These are phyloP conservation scores for Claviceps digitariae DNA, from an alignment of 2,329 filamentous ascomycete genomes.

Conservation along the genomic window DNA sequence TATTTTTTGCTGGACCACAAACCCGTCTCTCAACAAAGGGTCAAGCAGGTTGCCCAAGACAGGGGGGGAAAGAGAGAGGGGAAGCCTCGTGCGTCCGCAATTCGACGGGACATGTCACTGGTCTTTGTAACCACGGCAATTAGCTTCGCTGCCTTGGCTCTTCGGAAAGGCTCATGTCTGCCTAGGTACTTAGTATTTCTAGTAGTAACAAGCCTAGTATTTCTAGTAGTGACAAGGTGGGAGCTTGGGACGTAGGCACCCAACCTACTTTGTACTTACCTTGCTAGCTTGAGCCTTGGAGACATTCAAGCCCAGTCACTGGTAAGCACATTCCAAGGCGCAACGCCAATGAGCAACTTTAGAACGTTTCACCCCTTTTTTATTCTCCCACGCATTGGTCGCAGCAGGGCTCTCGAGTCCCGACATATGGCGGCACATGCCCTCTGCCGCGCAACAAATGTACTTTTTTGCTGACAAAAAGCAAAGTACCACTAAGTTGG, in stretches of 20 bases:
- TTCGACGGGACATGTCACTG: not conserved
- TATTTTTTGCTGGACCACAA: too few species aligned
- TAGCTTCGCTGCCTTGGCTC: not conserved
- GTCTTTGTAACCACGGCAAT: not conserved
- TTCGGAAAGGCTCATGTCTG: not conserved
- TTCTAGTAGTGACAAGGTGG: not conserved
- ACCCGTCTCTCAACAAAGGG: too few species aligned
- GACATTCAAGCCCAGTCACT: not conserved
- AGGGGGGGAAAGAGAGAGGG: not conserved
- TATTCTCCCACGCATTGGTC: not conserved
- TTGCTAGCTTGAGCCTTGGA: not conserved
- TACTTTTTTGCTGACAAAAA: not conserved
- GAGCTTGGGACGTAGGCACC: not conserved
- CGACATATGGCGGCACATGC: not conserved
- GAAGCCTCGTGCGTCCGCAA: not conserved
- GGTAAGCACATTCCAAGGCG: not conserved
- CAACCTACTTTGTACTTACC: not conserved
- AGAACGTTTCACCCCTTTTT: not conserved
- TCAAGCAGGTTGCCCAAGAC: too few species aligned
- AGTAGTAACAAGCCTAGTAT: too few species aligned
- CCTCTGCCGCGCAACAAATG: not conserved
- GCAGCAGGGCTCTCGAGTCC: not conserved
- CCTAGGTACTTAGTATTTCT: not conserved
- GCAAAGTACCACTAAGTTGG: not conserved
- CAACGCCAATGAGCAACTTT: not conserved